These are phyloP conservation scores for Suillus fuscotomentosus DNA, from an alignment of 768 basidiomycete genomes.

Conservation along the genomic window DNA sequence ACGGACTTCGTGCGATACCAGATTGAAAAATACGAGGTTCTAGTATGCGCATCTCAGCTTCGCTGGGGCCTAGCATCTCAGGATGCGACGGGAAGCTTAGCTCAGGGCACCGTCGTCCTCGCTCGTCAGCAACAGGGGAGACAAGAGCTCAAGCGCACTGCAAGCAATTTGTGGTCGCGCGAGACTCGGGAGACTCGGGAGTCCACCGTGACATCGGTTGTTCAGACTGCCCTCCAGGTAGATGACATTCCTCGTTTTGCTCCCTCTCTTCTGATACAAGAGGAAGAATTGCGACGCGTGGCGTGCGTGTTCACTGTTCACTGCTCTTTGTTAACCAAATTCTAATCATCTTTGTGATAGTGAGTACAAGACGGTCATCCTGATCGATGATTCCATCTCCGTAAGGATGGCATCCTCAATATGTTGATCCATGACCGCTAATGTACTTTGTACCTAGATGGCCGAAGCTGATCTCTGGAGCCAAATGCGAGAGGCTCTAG, in stretches of 20 bases:
- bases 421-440: neutral
- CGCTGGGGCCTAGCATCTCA: conserved; percentile 27
- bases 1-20: conserved; percentile 7
- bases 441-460: conserved; percentile 29
- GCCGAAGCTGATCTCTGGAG: conserved; percentile 38
- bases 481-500: conserved; percentile 40
- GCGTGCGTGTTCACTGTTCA: conserved; percentile 21
- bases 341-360: conserved; percentile 16
- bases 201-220: neutral
- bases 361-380: conserved; percentile 41
- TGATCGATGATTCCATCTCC: conserved; percentile 42
- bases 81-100: conserved; percentile 11
- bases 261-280: conserved; percentile 15
- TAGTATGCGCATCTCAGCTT: conserved; percentile 34
- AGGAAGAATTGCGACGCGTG: conserved; percentile 19
- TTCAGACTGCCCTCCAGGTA: conserved; percentile 27
- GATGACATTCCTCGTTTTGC: conserved; percentile 27
- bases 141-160: neutral
- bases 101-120: conserved; percentile 30
- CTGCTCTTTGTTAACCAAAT: neutral
- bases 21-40: conserved; percentile 33
- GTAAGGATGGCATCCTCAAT: conserved; percentile 13
- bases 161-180: neutral
- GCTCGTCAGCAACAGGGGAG: conserved; percentile 17
- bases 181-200: conserved; percentile 17